Conservation (phyloP, 805 yeast genomes). For the Candida sphagnicola region DNA sequence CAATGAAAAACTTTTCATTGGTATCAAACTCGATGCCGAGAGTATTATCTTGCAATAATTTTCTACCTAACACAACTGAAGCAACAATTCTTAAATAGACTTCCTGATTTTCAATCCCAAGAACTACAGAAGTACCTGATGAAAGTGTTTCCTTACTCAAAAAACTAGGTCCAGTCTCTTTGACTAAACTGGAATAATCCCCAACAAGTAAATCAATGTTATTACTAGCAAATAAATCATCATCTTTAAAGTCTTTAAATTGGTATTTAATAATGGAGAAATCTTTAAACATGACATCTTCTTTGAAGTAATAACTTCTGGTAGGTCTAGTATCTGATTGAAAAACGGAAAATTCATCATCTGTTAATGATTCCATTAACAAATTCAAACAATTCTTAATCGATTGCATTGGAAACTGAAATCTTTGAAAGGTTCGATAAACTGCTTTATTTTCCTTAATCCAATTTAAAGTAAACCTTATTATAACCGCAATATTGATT, state of each 20-base stretch:
- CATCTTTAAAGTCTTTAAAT: slow-evolving; percentile 61
- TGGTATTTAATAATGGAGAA: slow-evolving; percentile 51
- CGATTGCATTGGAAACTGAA: slow-evolving; percentile 9
- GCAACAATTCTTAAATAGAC: slow-evolving; percentile 24
- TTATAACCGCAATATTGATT: slow-evolving; percentile 12
- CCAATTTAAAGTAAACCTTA: slow-evolving; percentile 58
- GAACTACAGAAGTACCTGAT: slow-evolving; percentile 1
- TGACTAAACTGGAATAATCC: slow-evolving; percentile 13
- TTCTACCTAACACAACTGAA: slow-evolving; percentile 18
- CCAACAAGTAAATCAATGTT: slow-evolving; percentile 21
- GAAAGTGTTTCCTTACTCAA: slow-evolving; percentile 6
- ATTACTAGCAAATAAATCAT: slow-evolving; percentile 30
- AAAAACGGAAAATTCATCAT: slow-evolving; percentile 10
- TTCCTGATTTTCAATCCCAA: slow-evolving; percentile 19
- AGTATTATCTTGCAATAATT: slow-evolving; percentile 13
- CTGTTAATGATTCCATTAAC: slow-evolving; percentile 12
- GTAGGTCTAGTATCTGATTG: slow-evolving; percentile 33
- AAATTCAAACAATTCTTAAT: slow-evolving; percentile 10
- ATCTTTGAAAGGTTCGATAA: slow-evolving; percentile 11
- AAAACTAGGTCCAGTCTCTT: slow-evolving; percentile 11
- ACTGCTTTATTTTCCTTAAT: slow-evolving; percentile 41
- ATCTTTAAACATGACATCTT: slow-evolving; percentile 62
- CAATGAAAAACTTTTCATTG: slow-evolving; percentile 2
- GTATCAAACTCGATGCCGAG: slow-evolving; percentile 5
- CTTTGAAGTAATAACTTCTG: slow-evolving; percentile 54